phyloP scores from a whole-genome alignment of 1,284 basidiomycete species.

The Wolfiporia cocos region DNA sequence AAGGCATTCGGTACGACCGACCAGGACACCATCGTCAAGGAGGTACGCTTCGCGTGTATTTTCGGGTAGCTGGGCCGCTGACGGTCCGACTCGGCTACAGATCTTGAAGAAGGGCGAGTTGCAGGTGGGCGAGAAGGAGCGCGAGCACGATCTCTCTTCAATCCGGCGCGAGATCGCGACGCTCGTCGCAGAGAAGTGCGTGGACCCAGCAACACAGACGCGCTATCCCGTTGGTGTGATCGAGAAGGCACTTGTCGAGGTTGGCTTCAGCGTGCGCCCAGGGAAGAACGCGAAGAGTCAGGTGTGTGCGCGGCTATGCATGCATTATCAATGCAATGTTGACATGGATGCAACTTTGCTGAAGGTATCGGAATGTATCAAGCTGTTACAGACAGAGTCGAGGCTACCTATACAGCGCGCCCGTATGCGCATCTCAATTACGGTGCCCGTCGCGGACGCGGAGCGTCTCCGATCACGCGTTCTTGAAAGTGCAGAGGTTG shows the following conservation, averaged over 20 bases:
- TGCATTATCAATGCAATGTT: too few species aligned
- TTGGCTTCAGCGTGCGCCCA: slow-evolving; percentile 86
- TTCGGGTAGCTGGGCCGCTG: too few species aligned
- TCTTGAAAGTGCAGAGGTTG: slow-evolving; percentile 67
- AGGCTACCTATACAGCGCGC: slow-evolving; percentile 90
- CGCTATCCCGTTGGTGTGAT: slow-evolving; percentile 96
- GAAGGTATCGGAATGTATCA: slow-evolving; percentile 90
- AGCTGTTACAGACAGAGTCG: slow-evolving; percentile 71
- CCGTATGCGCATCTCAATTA: slow-evolving; percentile 86
- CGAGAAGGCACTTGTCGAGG: slow-evolving; percentile 96
- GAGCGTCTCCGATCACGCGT: slow-evolving; percentile 73
- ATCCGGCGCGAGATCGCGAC: slow-evolving; percentile 92
- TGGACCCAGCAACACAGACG: slow-evolving; percentile 85
- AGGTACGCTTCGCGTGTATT: slow-evolving; percentile 66
- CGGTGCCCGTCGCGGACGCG: slow-evolving; percentile 71
- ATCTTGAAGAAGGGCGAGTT: slow-evolving; percentile 96
- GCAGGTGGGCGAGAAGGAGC: slow-evolving; percentile 96
- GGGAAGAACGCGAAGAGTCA: slow-evolving; percentile 93
- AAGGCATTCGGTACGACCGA: slow-evolving; percentile 87
- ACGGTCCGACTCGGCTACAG: too few species aligned
- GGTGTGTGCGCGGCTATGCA: slow-evolving; percentile 32
- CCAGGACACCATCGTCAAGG: slow-evolving; percentile 72
- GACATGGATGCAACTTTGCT: too few species aligned
- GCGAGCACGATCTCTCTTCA: slow-evolving; percentile 82
- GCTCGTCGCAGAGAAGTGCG: slow-evolving; percentile 90